Evolutionary conservation across 345 rosid species (phyloP).

Genomic region (Gossypium thurberi): DNA sequence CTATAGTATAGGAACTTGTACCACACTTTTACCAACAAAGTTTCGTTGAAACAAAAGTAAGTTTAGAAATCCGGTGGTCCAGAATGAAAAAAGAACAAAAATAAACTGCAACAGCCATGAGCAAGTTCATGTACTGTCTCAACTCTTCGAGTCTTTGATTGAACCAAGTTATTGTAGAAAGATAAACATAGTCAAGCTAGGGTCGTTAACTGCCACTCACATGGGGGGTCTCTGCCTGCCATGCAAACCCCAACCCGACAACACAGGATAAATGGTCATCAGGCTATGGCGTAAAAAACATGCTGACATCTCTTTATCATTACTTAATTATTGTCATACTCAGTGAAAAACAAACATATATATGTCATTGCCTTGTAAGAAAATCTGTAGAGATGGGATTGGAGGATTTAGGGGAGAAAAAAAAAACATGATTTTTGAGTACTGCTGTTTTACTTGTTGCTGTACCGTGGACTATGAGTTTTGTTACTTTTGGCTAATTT

Average conservation of each 20-base stretch:
- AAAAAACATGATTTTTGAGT: not conserved
- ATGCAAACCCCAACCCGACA: not conserved
- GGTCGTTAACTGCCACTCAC: conserved; percentile 1
- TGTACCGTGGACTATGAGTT: not conserved
- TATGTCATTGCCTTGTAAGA: not conserved
- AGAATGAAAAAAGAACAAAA: not conserved
- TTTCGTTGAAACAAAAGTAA: not conserved
- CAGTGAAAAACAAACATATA: not conserved
- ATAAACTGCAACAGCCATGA: not conserved
- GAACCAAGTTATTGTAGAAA: not conserved
- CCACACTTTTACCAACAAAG: not conserved
- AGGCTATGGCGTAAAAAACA: not conserved
- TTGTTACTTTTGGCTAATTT: not conserved
- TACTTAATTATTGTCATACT: not conserved
- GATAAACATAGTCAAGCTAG: not conserved
- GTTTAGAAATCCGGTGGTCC: not conserved
- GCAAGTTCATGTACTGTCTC: not conserved
- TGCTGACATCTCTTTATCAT: conserved; percentile 2
- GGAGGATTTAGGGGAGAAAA: not conserved
- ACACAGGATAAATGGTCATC: not conserved
- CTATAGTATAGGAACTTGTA: too few relatives aligned
- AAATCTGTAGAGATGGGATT: too few relatives aligned
- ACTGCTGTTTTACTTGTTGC: not conserved
- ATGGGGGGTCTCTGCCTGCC: not conserved
- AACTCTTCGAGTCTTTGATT: not conserved